These are phyloP conservation scores for Backusella tuberculispora DNA, from an alignment of 192 early-diverging fungal species.

Conservation along the genomic window DNA sequence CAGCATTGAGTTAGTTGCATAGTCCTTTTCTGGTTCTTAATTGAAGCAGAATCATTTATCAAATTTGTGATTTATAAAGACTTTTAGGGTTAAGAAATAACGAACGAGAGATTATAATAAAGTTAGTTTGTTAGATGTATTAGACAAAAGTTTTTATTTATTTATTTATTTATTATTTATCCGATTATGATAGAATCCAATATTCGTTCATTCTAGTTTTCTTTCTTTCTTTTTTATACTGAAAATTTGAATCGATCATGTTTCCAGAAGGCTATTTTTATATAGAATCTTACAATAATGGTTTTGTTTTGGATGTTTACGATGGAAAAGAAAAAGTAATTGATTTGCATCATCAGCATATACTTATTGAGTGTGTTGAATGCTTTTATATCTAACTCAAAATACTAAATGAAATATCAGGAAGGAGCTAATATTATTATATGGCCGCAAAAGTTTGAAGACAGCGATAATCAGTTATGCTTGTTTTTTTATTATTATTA, in stretches of 20 bases:
- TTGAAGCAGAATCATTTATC: too few species aligned
- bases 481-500: too few species aligned
- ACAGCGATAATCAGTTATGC: constrained; percentile 46
- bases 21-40: too few species aligned
- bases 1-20: too few species aligned
- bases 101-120: too few species aligned
- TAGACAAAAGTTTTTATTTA: too few species aligned
- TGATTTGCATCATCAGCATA: not conserved
- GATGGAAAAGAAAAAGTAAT: constrained; percentile 39
- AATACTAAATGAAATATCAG: too few species aligned
- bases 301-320: constrained; percentile 38
- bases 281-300: constrained; percentile 36
- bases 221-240: not conserved
- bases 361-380: not conserved
- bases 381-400: not conserved
- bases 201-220: too few species aligned
- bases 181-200: not conserved
- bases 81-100: too few species aligned
- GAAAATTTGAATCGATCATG: not conserved
- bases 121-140: too few species aligned
- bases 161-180: constrained; percentile 6
- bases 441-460: constrained; percentile 45
- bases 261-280: constrained; percentile 30
- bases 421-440: constrained; percentile 38
- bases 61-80: too few species aligned